Percentiles rank a stretch among this genome's conserved stretches.
phyloP scores from a whole-genome alignment of 2,329 filamentous ascomycete species.

The Aspergillus sp. region DNA sequence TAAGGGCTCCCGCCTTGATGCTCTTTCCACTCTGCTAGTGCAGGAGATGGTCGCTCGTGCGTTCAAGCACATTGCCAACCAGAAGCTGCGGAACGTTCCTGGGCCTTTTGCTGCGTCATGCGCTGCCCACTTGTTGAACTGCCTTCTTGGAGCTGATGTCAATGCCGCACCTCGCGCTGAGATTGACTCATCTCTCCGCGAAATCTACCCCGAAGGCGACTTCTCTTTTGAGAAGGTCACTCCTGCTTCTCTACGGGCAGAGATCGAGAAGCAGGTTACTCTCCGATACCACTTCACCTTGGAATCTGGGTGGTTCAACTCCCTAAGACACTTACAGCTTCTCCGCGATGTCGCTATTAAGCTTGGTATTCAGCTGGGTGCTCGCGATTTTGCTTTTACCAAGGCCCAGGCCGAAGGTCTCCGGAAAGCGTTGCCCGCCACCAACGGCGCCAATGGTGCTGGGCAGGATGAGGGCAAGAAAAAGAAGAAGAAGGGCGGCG shows the following conservation, averaged over 20 bases:
- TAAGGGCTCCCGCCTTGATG: conserved; percentile 69
- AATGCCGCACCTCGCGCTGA: conserved; percentile 78
- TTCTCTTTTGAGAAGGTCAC: conserved; percentile 78
- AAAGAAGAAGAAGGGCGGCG: conserved; percentile 59
- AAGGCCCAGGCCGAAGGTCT: conserved; percentile 36
- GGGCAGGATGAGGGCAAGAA: conserved; percentile 49
- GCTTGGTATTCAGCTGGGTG: conserved; percentile 82
- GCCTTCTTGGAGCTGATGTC: conserved; percentile 73
- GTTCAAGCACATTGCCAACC: conserved; percentile 88
- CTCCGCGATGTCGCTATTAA: conserved; percentile 87
- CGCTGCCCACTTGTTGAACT: conserved; percentile 87
- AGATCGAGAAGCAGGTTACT: conserved; percentile 69
- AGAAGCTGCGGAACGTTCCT: conserved; percentile 76
- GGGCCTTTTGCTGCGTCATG: conserved; percentile 77
- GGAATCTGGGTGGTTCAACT: conserved; percentile 64
- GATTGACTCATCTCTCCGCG: conserved; percentile 70
- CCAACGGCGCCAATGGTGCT: conserved; percentile 39
- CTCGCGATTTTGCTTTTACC: conserved; percentile 72
- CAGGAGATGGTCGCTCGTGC: conserved; percentile 95
- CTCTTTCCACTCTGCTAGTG: conserved; percentile 72
- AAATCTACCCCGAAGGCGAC: conserved; percentile 78
- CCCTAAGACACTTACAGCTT: conserved; percentile 74
- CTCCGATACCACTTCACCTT: conserved; percentile 77
- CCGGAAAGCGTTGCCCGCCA: conserved; percentile 32
- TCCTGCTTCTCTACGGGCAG: conserved; percentile 66